Evolutionary conservation across 495 filamentous ascomycete species (phyloP).

Genomic region (Hypomontagnella submonticulosa): DNA sequence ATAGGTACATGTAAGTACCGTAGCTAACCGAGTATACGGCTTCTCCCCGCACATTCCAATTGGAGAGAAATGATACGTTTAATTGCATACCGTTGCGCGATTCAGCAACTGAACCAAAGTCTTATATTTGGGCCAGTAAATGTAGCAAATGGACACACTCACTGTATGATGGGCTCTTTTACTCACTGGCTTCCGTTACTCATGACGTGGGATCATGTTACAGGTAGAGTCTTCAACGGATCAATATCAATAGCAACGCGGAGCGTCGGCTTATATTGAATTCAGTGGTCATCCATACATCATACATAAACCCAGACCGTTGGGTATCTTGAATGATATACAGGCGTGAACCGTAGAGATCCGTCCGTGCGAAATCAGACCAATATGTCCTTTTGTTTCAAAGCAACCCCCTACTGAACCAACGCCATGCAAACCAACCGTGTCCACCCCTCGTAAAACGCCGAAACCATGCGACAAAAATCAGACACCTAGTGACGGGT

Average conservation of each 20-base stretch:
- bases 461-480: conserved; percentile 22
- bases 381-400: background rate
- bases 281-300: conserved; percentile 1
- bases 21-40: background rate
- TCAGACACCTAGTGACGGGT: background rate
- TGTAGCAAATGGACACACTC: background rate
- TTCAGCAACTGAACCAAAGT: background rate
- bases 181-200: background rate
- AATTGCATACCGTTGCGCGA: conserved; percentile 19
- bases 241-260: too few relatives aligned
- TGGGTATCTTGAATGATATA: conserved; percentile 30
- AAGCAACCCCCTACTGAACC: background rate
- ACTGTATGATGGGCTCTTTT: background rate
- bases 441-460: conserved; percentile 7
- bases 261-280: conserved; percentile 1
- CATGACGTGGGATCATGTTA: background rate
- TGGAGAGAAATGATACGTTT: conserved; percentile 4
- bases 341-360: conserved; percentile 4
- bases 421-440: conserved; percentile 21
- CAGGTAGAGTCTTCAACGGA: too few relatives aligned
- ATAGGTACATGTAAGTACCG: conserved; percentile 10
- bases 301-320: conserved; percentile 10
- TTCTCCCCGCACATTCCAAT: conserved; percentile 12
- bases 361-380: conserved; percentile 1
- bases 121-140: conserved; percentile 3